Base-by-base conservation (phyloP, 1,139 yeast species). In the Ogataea hybrid region DNA sequence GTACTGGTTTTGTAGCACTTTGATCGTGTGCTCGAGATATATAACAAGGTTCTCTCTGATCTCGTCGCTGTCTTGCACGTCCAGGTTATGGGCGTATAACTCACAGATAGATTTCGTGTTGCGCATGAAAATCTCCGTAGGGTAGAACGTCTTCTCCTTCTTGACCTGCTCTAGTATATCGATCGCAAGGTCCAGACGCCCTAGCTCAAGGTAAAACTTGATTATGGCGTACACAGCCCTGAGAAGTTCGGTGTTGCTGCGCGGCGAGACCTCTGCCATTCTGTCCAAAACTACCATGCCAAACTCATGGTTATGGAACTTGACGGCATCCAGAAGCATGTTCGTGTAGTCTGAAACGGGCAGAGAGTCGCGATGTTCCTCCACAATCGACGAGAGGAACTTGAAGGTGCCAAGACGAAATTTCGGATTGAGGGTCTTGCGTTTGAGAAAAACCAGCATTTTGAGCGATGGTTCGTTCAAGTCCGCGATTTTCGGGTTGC, bases 371-470 rank as follows among this genome's bases (percentile, higher is more conserved):
- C 35, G 34, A 2, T 25, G 15, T 2, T 25, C 14, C 15, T 32
- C 33, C n/a, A 49, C 21, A 20, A 41, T 37, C 12, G 35, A 37
- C 11, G 35, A 22, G 25, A 44, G 31, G 18, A 40, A 42, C 15
- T 28, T 21, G 12, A 42, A 35, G 8, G 43, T 32, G 5, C 43
- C 39, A 12, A 37, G 28, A n/a, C 40, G 29, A 27, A 41, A 40
- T 14, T 23, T 16, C 10, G 41, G 38, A 17, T 44, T 46, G 21
- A 46, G 38, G 15, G 25, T 16, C 15, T 51, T 41, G 10, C 48
- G 52, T 35, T 52, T 57, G 47, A 51, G 52, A 36, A 50, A 51
- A 6, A 53, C 35, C 14, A 50, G 50, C n/a, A 49, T 37, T 29
- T 50, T 43, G 12, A 57, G 25, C 25, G 39, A 43, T 14, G 45